Evolutionary conservation across 805 yeast species (phyloP).

Genomic region (Saccharomycopsis sp.): DNA sequence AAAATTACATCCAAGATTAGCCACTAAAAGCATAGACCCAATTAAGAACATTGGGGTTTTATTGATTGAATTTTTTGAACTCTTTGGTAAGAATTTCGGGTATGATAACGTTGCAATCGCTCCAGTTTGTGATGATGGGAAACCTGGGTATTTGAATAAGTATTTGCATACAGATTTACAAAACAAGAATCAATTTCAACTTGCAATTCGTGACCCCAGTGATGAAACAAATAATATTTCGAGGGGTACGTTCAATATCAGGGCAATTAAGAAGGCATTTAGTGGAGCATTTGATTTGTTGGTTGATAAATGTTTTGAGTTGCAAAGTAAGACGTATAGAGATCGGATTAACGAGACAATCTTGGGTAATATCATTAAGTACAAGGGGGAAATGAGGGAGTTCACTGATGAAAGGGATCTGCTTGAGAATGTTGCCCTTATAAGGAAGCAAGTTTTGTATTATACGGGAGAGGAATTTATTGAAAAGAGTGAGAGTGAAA

Average conservation of each 20-base stretch:
- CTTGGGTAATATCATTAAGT: constrained; percentile 71
- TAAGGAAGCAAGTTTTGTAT: constrained; percentile 28
- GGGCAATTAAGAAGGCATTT: constrained; percentile 78
- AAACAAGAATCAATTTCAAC: constrained; percentile 49
- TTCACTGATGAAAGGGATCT: constrained; percentile 66
- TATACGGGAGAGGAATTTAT: constrained; percentile 25
- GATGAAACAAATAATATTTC: constrained; percentile 80
- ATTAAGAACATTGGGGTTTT: constrained; percentile 77
- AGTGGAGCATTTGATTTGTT: constrained; percentile 80
- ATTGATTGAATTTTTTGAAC: constrained; percentile 84
- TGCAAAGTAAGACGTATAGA: constrained; percentile 59
- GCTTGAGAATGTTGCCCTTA: constrained; percentile 54
- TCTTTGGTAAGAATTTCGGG: constrained; percentile 85
- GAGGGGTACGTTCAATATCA: constrained; percentile 73
- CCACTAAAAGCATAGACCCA: constrained; percentile 59
- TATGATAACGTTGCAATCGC: constrained; percentile 73
- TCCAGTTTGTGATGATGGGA: constrained; percentile 41
- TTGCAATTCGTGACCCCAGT: constrained; percentile 85
- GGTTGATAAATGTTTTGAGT: constrained; percentile 65
- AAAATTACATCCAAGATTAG: constrained; percentile 68
- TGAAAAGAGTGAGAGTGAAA: background rate
- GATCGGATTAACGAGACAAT: constrained; percentile 65
- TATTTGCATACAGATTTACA: constrained; percentile 43
- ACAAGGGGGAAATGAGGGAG: constrained; percentile 67
- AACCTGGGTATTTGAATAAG: constrained; percentile 56